Evolutionary conservation across 805 yeast genomes (phyloP).

Genomic region (Lachancea lanzarotensis): DNA sequence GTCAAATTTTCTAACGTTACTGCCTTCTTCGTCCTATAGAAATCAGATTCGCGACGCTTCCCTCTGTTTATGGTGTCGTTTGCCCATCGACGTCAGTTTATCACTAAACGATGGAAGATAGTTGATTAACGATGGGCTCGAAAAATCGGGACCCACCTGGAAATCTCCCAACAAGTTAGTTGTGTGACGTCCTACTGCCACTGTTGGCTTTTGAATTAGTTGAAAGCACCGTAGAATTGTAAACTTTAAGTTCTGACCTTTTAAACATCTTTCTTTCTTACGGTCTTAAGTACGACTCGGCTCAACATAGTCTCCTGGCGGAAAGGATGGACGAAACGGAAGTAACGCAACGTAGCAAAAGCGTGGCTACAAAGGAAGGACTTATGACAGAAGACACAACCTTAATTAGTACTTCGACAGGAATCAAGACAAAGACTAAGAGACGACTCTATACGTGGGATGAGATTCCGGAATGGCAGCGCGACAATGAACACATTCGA

Average conservation of each 20-base stretch:
- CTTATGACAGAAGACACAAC: constrained; percentile 1
- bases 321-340: not conserved
- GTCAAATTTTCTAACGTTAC: not conserved
- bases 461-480: constrained; percentile 67
- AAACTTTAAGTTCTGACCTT: no score
- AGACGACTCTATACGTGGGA: constrained; percentile 28
- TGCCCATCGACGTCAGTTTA: not conserved
- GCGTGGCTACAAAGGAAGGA: not conserved
- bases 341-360: constrained; percentile 2
- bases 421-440: not conserved
- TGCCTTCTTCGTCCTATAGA: no score
- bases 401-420: not conserved
- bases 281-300: no score
- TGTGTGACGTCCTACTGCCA: not conserved
- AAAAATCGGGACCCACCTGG: not conserved
- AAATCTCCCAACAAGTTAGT: not conserved
- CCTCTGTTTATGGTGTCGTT: no score
- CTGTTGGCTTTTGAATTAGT: not conserved
- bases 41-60: no score
- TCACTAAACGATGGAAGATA: not conserved
- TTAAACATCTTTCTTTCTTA: no score
- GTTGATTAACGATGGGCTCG: not conserved
- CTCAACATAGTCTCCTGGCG: not conserved
- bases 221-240: not conserved
- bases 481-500: constrained; percentile 58